A percentile compares a stretch with the other conserved stretches of the same genome.
Conservation (phyloP, 1,284 basidiomycete genomes). For the Rhizopogon parksii region DNA sequence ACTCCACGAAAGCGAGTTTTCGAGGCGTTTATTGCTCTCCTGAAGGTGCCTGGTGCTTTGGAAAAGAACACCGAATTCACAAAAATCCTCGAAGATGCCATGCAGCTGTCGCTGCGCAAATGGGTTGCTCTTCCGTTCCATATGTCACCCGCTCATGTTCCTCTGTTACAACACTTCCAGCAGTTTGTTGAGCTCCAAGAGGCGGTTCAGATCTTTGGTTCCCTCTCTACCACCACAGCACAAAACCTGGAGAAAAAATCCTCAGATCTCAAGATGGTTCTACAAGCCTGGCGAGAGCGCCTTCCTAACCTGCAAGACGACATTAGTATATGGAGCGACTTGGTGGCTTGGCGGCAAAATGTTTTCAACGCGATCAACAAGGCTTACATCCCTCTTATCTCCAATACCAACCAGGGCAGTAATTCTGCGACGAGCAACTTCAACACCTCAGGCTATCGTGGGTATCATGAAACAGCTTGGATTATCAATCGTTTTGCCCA, state of each 20-base stretch:
- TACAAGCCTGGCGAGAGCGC: conserved; percentile 96
- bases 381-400: conserved; percentile 89
- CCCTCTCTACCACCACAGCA: conserved; percentile 80
- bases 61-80: conserved; percentile 80
- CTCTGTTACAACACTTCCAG: conserved; percentile 95
- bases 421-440: conserved; percentile 48
- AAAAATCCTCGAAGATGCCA: conserved; percentile 89
- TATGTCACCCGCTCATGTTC: conserved; percentile 89
- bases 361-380: conserved; percentile 94
- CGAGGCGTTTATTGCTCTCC: conserved; percentile 88
- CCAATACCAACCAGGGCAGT: conserved; percentile 40
- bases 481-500: conserved; percentile 99
- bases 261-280: conserved; percentile 90
- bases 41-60: conserved; percentile 57
- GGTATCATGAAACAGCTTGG: conserved; percentile 99
- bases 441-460: conserved; percentile 91
- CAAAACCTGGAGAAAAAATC: conserved; percentile 93
- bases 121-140: conserved; percentile 88
- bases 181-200: conserved; percentile 98
- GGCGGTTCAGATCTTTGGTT: conserved; percentile 91
- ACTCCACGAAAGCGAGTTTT: conserved; percentile 94
- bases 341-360: conserved; percentile 97
- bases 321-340: conserved; percentile 97
- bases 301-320: conserved; percentile 96
- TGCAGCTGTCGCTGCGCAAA: conserved; percentile 94